Percentiles rank a stretch among this genome's conserved stretches.
phyloP scores from a whole-genome alignment of 495 filamentous ascomycete genomes.

The Chaetomium cochliodes region DNA sequence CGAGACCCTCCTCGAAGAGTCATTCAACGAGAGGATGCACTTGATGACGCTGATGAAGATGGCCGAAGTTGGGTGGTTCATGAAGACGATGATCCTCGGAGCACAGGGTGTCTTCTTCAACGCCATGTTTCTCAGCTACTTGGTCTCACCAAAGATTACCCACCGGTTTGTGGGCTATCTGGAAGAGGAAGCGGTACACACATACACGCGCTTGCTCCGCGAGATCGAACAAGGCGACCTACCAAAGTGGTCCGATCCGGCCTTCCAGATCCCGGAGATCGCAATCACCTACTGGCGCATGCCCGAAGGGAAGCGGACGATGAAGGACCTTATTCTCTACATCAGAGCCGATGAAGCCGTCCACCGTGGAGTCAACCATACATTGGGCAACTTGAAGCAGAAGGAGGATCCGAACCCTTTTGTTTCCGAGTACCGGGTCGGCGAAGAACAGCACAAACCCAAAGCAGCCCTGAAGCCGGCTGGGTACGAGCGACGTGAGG shows the following conservation, averaged over 20 bases:
- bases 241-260: slow-evolving; percentile 68
- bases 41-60: slow-evolving; percentile 92
- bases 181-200: slow-evolving; percentile 95
- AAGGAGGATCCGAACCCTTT: slow-evolving; percentile 88
- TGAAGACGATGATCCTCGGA: slow-evolving; percentile 80
- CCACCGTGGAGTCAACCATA: slow-evolving; percentile 97
- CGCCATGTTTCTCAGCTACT: slow-evolving; percentile 83
- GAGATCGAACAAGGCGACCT: slow-evolving; percentile 83
- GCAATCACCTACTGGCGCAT: slow-evolving; percentile 90
- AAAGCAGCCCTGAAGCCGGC: slow-evolving; percentile 63
- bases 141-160: slow-evolving; percentile 82
- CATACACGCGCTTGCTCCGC: slow-evolving; percentile 81
- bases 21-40: slow-evolving; percentile 96
- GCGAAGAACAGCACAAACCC: slow-evolving; percentile 46
- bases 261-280: slow-evolving; percentile 79
- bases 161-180: slow-evolving; percentile 97
- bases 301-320: slow-evolving; percentile 76
- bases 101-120: slow-evolving; percentile 92
- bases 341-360: slow-evolving; percentile 89
- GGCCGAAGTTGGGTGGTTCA: slow-evolving; percentile 85
- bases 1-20: slow-evolving; percentile 90
- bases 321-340: slow-evolving; percentile 83
- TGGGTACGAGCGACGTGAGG: slow-evolving; percentile 83
- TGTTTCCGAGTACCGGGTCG: slow-evolving; percentile 68
- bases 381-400: slow-evolving; percentile 79